Evolutionary conservation across 805 yeast genomes (phyloP).

Genomic region (Candida saitoana): DNA sequence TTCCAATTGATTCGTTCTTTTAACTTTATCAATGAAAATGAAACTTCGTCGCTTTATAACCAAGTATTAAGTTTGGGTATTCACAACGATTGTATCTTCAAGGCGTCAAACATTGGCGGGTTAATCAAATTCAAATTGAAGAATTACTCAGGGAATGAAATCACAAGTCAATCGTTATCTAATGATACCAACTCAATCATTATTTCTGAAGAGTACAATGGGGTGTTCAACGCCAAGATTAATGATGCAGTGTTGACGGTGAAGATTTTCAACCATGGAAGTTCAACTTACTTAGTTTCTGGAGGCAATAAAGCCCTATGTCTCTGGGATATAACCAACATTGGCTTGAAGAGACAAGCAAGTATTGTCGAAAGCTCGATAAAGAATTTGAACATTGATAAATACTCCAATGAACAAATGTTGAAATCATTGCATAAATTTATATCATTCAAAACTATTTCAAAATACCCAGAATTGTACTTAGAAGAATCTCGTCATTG

Average conservation of each 20-base stretch:
- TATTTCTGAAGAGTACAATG: conserved; percentile 6
- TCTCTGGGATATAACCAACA: conserved; percentile 57
- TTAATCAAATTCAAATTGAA: conserved; percentile 25
- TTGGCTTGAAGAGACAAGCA: conserved; percentile 10
- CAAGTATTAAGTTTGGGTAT: conserved; percentile 56
- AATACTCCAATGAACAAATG: conserved; percentile 56
- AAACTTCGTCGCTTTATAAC: conserved; percentile 12
- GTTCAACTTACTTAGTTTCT: conserved; percentile 48
- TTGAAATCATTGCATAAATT: conserved; percentile 56
- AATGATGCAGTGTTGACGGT: conserved; percentile 57
- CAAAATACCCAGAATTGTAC: conserved; percentile 62
- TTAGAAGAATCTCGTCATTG: conserved; percentile 82
- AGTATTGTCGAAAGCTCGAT: conserved; percentile 1
- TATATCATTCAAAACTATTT: conserved; percentile 72
- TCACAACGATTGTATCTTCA: conserved; percentile 54
- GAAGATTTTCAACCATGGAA: conserved; percentile 38
- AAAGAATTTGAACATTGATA: conserved; percentile 11
- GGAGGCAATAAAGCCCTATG: conserved; percentile 73
- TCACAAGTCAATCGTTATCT: background rate
- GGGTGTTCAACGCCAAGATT: conserved; percentile 3
- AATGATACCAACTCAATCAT: conserved; percentile 9
- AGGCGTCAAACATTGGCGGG: conserved; percentile 51
- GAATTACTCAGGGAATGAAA: conserved; percentile 6
- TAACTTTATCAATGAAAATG: conserved; percentile 16
- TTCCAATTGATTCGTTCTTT: conserved; percentile 57